Conservation (phyloP, 352 stramenopile genomes). For the Thalassiosira hispida region DNA sequence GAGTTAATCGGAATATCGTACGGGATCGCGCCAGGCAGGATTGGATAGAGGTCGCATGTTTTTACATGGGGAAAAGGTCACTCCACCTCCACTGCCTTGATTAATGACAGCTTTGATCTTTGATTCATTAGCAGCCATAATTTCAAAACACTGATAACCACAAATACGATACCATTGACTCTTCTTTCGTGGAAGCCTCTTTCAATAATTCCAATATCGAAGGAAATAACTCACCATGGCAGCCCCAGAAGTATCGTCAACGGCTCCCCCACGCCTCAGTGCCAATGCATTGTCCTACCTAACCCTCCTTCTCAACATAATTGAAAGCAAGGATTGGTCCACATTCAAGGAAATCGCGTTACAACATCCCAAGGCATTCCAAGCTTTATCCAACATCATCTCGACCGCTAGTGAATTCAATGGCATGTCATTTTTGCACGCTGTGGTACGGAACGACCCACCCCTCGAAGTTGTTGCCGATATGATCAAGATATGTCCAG, state of each 20-base stretch:
- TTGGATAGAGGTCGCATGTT: too few relatives aligned
- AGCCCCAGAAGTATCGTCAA: background rate
- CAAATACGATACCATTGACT: too few relatives aligned
- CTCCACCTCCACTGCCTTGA: too few relatives aligned
- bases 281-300: slow-evolving; percentile 3
- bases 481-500: slow-evolving; percentile 34
- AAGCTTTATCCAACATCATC: slow-evolving; percentile 22
- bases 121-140: too few relatives aligned
- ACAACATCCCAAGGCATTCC: slow-evolving; percentile 29
- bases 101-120: too few relatives aligned
- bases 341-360: slow-evolving; percentile 20
- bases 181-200: too few relatives aligned
- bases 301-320: slow-evolving; percentile 23
- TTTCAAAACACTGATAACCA: too few relatives aligned
- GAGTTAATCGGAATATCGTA: too few relatives aligned
- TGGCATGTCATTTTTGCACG: slow-evolving; percentile 45
- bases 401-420: slow-evolving; percentile 31
- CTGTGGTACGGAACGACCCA: slow-evolving; percentile 18
- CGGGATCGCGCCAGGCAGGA: too few relatives aligned
- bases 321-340: slow-evolving; percentile 36
- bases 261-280: background rate
- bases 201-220: background rate
- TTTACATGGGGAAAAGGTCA: too few relatives aligned
- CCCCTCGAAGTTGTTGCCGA: slow-evolving; percentile 25
- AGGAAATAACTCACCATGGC: background rate